These are phyloP conservation scores for Amylostereum areolatum DNA, from an alignment of 1,284 basidiomycete species.

Conservation along the genomic window DNA sequence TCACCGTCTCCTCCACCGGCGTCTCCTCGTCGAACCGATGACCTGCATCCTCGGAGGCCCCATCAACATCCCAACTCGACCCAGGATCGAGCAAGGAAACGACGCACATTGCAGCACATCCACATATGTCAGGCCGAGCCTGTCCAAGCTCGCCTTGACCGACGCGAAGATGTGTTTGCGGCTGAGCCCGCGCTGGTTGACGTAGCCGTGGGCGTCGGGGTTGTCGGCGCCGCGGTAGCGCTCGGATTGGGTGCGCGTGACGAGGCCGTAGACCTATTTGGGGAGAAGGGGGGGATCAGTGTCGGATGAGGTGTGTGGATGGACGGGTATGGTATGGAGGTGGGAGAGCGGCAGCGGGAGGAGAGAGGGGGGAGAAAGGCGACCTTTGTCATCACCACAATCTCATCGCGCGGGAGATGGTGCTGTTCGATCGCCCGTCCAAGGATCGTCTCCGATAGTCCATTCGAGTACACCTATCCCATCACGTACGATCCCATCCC, in stretches of 20 bases:
- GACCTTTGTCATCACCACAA: constrained; percentile 77
- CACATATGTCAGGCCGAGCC: constrained; percentile 29
- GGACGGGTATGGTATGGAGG: too few species aligned
- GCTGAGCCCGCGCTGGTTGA: constrained; percentile 32
- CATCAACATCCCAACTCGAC: not conserved
- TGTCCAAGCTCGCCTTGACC: constrained; percentile 25
- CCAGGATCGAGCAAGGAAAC: too few species aligned
- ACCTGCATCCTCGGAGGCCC: constrained; percentile 2
- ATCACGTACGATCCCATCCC: too few species aligned
- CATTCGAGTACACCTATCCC: constrained; percentile 54
- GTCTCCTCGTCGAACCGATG: constrained; percentile 30
- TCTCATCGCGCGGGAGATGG: constrained; percentile 67
- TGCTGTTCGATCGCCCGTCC: constrained; percentile 75
- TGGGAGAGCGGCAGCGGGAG: too few species aligned
- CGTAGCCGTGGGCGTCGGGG: constrained; percentile 19
- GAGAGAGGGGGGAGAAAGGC: too few species aligned
- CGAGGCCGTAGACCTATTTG: not conserved
- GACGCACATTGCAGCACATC: constrained; percentile 27
- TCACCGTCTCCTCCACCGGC: constrained; percentile 32
- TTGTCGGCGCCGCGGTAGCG: not conserved
- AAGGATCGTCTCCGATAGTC: constrained; percentile 67
- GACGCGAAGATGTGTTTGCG: constrained; percentile 30
- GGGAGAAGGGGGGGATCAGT: too few species aligned
- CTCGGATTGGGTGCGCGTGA: not conserved
- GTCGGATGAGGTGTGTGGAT: too few species aligned